These are phyloP conservation scores for Rhodotorula sphaerocarpa DNA, from an alignment of 768 basidiomycete genomes.

Conservation along the genomic window DNA sequence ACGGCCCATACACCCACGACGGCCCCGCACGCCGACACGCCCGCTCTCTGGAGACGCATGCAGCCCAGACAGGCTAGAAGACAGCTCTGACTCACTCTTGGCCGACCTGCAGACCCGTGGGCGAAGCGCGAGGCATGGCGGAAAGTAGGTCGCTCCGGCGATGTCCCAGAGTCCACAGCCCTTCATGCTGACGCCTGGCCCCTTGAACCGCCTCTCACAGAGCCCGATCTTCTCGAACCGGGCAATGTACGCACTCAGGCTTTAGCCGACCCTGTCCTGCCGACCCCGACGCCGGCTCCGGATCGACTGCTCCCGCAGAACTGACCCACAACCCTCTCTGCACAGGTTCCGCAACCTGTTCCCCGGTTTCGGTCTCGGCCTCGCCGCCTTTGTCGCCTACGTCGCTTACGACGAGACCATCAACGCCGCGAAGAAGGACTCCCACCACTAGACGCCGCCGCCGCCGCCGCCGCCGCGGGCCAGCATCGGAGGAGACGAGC, in stretches of 20 bases:
- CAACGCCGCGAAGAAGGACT: conserved; percentile 20
- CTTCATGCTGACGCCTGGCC: neutral
- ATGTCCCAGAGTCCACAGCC: neutral
- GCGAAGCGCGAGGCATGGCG: conserved; percentile 40
- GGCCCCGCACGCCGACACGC: too few relatives aligned
- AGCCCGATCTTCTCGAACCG: conserved; percentile 27
- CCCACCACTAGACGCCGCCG: conserved; percentile 22
- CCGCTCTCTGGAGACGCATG: too few relatives aligned
- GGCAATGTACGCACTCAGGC: conserved; percentile 15
- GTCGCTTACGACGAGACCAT: conserved; percentile 47
- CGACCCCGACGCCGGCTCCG: too few relatives aligned
- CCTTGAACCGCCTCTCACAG: conserved; percentile 2
- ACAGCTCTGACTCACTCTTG: neutral
- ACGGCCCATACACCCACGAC: too few relatives aligned
- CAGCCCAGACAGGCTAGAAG: too few relatives aligned
- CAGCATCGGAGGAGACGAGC: too few relatives aligned
- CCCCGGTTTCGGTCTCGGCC: conserved; percentile 88
- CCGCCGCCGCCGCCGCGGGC: too few relatives aligned
- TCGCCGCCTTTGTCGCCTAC: conserved; percentile 84
- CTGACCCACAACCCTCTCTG: neutral
- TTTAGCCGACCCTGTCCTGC: too few relatives aligned
- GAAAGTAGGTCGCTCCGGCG: conserved; percentile 20
- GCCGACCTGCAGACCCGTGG: conserved; percentile 22
- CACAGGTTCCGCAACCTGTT: conserved; percentile 84
- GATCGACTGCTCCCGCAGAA: neutral